These are phyloP conservation scores for Anethum foeniculum DNA, from an alignment of 140 eudicot genomes.

Conservation along the genomic window DNA sequence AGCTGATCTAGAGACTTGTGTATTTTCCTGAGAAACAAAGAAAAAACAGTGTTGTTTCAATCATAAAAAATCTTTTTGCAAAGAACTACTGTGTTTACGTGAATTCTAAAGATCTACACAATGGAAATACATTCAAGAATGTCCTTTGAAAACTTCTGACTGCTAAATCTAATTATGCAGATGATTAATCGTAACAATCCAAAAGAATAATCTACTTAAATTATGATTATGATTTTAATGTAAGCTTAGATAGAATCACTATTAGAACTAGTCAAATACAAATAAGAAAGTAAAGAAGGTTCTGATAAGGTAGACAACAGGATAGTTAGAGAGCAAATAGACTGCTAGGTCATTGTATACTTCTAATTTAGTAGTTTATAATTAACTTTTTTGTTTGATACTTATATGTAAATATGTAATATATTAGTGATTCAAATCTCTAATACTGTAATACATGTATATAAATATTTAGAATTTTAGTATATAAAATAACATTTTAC, in stretches of 20 bases:
- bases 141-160: too few species aligned
- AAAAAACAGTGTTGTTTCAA: background rate
- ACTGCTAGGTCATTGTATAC: too few species aligned
- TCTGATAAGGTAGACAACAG: background rate
- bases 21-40: conserved; percentile 53
- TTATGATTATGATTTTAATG: background rate
- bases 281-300: background rate
- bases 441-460: too few species aligned
- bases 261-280: background rate
- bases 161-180: background rate
- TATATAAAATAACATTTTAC: too few species aligned
- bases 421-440: background rate
- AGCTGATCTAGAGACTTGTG: conserved; percentile 65
- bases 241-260: background rate
- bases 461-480: too few species aligned
- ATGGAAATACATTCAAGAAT: too few species aligned
- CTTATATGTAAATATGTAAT: too few species aligned
- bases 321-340: background rate
- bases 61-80: background rate
- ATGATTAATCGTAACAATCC: background rate
- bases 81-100: background rate
- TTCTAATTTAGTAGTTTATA: background rate
- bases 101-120: too few species aligned
- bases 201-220: too few species aligned
- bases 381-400: too few species aligned